phyloP scores from a whole-genome alignment of 106 monocot species.

The Allium cepa region DNA sequence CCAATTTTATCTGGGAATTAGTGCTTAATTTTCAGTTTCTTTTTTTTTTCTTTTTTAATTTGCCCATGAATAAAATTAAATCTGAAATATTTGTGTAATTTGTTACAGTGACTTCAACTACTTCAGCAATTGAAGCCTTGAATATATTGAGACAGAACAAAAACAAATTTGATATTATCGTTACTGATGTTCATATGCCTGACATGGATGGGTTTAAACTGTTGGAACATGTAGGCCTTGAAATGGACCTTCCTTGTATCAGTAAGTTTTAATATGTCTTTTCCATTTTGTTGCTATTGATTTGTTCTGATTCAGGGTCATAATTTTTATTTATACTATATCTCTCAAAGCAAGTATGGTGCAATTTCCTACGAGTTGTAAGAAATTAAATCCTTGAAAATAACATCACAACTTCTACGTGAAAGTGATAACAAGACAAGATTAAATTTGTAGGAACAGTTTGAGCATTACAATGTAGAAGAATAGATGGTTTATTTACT shows the following conservation, averaged over 20 bases:
- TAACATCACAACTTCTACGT: background rate
- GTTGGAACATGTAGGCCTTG: constrained; percentile 28
- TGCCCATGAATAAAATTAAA: background rate
- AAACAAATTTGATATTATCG: constrained; percentile 30
- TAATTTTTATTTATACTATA: too few species aligned
- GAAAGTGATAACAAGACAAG: too few species aligned
- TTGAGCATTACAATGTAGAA: too few species aligned
- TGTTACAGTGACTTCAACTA: constrained; percentile 21
- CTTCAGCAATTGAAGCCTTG: constrained; percentile 17
- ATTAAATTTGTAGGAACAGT: too few species aligned
- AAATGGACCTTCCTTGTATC: constrained; percentile 34
- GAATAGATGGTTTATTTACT: too few species aligned
- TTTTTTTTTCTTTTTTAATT: background rate
- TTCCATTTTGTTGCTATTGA: too few species aligned
- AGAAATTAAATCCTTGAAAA: too few species aligned
- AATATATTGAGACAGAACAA: constrained; percentile 31
- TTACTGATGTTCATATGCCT: constrained; percentile 38
- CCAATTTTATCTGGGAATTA: background rate
- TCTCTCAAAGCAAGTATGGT: too few species aligned
- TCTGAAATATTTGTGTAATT: background rate
- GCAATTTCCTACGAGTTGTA: too few species aligned
- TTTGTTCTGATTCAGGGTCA: too few species aligned
- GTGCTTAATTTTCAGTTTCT: background rate
- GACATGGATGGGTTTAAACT: constrained; percentile 44
- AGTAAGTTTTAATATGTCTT: constrained; percentile 16